Evolutionary conservation across 257 asterid species (phyloP).

Genomic region (Verbascum thapsus): DNA sequence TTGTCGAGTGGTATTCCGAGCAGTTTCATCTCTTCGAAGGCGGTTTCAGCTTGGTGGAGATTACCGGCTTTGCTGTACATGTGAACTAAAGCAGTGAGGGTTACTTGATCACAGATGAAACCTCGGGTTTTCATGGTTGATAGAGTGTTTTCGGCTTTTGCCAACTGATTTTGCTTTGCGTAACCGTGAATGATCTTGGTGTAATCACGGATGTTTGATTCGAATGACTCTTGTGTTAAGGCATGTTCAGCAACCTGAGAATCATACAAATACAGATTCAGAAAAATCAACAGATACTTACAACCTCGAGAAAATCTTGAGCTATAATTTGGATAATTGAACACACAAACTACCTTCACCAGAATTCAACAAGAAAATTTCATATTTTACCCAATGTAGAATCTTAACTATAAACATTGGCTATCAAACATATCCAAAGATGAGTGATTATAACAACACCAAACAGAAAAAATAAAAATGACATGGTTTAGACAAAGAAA

Average conservation of each 20-base stretch:
- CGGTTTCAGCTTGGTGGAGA: constrained; percentile 57
- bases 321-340: not conserved
- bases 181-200: constrained; percentile 73
- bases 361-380: no score
- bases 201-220: constrained; percentile 75
- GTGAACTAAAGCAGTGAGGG: constrained; percentile 72
- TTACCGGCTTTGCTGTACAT: constrained; percentile 94
- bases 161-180: constrained; percentile 56
- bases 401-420: not conserved
- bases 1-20: constrained; percentile 72
- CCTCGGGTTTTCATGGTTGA: constrained; percentile 68
- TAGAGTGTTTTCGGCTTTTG: constrained; percentile 65
- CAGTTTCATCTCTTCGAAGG: constrained; percentile 77
- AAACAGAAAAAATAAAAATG: not conserved
- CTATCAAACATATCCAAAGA: not conserved
- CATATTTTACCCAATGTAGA: no score
- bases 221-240: constrained; percentile 75
- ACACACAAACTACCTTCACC: constrained; percentile 18
- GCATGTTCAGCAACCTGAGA: constrained; percentile 72
- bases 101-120: constrained; percentile 74
- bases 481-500: not conserved
- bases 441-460: no score
- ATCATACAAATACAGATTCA: constrained; percentile 12
- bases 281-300: not conserved
- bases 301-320: not conserved